phyloP scores from a whole-genome alignment of 805 yeast genomes.

The Starmerella powellii region DNA sequence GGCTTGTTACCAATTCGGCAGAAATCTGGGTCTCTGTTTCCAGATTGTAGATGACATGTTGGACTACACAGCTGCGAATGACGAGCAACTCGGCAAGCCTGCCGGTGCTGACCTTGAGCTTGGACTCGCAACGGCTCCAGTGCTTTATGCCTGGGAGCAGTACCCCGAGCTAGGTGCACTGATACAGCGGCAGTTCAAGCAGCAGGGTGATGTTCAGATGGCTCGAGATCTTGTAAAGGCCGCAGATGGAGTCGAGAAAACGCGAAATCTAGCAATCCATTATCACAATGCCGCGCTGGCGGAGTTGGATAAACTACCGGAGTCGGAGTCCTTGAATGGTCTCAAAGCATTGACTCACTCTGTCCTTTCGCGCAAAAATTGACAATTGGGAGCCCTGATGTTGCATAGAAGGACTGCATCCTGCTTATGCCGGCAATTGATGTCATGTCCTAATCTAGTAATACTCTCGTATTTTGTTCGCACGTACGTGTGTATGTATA shows the following conservation, averaged over 20 bases:
- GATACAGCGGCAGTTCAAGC: constrained; percentile 69
- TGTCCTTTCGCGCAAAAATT: constrained; percentile 69
- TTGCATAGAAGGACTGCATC: too few species aligned
- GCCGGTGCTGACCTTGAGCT: constrained; percentile 88
- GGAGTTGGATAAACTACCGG: constrained; percentile 61
- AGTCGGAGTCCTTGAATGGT: constrained; percentile 80
- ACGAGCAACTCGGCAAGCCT: constrained; percentile 80
- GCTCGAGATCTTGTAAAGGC: constrained; percentile 63
- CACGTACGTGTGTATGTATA: neutral
- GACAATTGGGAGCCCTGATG: too few species aligned
- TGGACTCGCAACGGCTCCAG: constrained; percentile 96
- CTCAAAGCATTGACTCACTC: constrained; percentile 73
- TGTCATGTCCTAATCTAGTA: neutral
- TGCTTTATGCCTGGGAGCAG: constrained; percentile 84
- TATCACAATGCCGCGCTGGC: constrained; percentile 66
- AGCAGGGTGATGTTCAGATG: constrained; percentile 72
- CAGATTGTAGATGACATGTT: constrained; percentile 93
- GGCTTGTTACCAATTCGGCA: constrained; percentile 78
- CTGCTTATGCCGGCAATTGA: too few species aligned
- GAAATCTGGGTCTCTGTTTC: constrained; percentile 87
- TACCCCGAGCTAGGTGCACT: constrained; percentile 73
- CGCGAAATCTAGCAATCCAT: constrained; percentile 61
- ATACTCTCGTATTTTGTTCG: neutral
- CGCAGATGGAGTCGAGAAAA: constrained; percentile 63
- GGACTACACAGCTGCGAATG: constrained; percentile 75